Percentiles rank a stretch among this genome's conserved stretches.
Evolutionary conservation across 176 grass and related monocot species (phyloP).

Genomic region (Oryza nivara): DNA sequence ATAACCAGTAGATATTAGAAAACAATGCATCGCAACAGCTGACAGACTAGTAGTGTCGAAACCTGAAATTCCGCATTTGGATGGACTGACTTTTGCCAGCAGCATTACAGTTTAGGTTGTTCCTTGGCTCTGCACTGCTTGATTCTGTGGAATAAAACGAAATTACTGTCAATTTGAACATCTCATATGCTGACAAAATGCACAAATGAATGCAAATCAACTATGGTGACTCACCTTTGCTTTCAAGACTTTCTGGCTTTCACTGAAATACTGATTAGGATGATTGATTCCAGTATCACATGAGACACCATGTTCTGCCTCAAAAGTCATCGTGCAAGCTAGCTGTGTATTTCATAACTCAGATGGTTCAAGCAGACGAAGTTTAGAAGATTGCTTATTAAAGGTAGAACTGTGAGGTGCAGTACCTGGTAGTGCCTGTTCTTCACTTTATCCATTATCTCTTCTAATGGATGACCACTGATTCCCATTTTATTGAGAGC

Average conservation of each 20-base stretch:
- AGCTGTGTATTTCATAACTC: constrained; percentile 61
- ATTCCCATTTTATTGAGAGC: constrained; percentile 86
- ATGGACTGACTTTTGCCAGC: constrained; percentile 11
- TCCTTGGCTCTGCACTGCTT: constrained; percentile 41
- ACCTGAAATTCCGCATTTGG: constrained; percentile 24
- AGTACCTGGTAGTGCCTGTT: constrained; percentile 92
- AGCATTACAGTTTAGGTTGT: constrained; percentile 36
- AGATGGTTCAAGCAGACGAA: constrained; percentile 16
- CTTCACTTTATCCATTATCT: constrained; percentile 88
- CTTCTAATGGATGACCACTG: constrained; percentile 64
- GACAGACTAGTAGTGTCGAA: not conserved
- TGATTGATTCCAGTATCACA: constrained; percentile 96
- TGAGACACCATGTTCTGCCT: constrained; percentile 72
- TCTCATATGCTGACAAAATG: not conserved
- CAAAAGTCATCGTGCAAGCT: constrained; percentile 96
- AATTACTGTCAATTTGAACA: constrained; percentile 36
- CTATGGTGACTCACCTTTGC: constrained; percentile 54
- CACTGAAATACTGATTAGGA: constrained; percentile 95
- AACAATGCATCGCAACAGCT: constrained; percentile 28
- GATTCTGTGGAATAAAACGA: constrained; percentile 44
- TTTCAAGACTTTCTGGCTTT: constrained; percentile 75
- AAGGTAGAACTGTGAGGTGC: constrained; percentile 4
- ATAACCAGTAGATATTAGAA: constrained; percentile 10
- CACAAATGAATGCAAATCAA: not conserved
- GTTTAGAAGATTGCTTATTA: constrained; percentile 26